A percentile compares a stretch with the other conserved stretches of the same genome.
phyloP scores from a whole-genome alignment of 805 yeast species.

The Metschnikowia continentalis region DNA sequence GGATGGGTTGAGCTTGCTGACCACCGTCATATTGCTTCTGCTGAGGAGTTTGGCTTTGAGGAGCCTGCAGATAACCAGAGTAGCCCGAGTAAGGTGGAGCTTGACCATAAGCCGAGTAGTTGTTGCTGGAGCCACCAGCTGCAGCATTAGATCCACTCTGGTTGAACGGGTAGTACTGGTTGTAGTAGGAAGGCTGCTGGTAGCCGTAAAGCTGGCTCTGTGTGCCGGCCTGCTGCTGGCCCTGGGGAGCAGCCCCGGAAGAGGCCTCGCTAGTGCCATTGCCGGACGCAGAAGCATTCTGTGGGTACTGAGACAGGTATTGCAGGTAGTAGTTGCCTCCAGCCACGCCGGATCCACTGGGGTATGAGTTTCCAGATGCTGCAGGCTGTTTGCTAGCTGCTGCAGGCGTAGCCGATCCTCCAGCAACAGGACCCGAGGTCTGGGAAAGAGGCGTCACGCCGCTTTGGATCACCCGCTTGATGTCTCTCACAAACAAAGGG shows the following conservation, averaged over 20 bases:
- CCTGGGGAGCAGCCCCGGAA: conserved; percentile 12
- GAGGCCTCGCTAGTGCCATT: conserved; percentile 8
- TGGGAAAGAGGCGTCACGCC: conserved; percentile 37
- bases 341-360: conserved; percentile 4
- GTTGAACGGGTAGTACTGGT: conserved; percentile 47
- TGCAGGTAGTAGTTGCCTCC: conserved; percentile 17
- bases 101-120: conserved; percentile 17
- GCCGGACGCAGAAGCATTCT: conserved; percentile 4
- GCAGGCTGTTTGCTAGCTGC: conserved; percentile 8
- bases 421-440: conserved; percentile 6
- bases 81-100: conserved; percentile 17
- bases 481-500: conserved; percentile 55
- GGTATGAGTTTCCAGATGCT: conserved; percentile 6
- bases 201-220: conserved; percentile 18
- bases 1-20: conserved; percentile 11
- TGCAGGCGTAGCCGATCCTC: conserved; percentile 4
- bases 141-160: conserved; percentile 11
- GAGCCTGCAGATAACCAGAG: conserved; percentile 13
- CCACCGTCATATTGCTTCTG: conserved; percentile 15
- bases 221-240: conserved; percentile 10
- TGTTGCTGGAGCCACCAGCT: conserved; percentile 7
- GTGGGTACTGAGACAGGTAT: conserved; percentile 17
- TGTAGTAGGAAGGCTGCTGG: conserved; percentile 24
- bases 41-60: conserved; percentile 10
- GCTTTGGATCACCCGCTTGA: conserved; percentile 50